Evolutionary conservation across 108 stramenopile genomes (phyloP).

Genomic region (Hondaea fermentalgiana): DNA sequence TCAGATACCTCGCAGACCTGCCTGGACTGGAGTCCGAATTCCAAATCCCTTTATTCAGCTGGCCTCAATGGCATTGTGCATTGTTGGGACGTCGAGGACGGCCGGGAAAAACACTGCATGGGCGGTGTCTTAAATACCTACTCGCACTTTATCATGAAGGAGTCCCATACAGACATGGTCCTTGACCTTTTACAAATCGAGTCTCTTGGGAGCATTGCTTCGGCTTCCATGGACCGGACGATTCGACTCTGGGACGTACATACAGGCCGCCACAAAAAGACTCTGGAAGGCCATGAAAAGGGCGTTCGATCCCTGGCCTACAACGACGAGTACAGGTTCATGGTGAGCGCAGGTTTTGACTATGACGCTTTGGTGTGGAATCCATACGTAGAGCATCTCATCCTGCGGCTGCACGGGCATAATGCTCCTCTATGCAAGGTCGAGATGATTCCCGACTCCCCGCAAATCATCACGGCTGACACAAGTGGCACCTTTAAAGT

Average conservation of each 20-base stretch:
- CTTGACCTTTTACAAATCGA: constrained; percentile 17
- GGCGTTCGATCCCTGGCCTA: constrained; percentile 33
- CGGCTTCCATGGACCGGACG: constrained; percentile 36
- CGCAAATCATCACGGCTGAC: constrained; percentile 36
- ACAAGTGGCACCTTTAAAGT: constrained; percentile 35
- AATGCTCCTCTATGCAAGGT: constrained; percentile 34
- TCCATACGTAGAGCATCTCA: constrained; percentile 36
- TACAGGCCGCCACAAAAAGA: constrained; percentile 28
- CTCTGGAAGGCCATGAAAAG: constrained; percentile 37
- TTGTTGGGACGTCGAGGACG: background rate
- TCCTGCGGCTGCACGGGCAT: constrained; percentile 33
- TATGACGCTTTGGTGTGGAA: constrained; percentile 42
- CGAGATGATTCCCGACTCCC: constrained; percentile 28
- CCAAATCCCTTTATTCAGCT: background rate
- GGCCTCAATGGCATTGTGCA: background rate
- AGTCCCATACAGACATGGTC: constrained; percentile 25
- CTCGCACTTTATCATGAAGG: background rate
- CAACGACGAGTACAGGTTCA: constrained; percentile 34
- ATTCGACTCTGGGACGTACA: constrained; percentile 41
- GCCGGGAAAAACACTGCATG: background rate
- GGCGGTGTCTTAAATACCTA: background rate
- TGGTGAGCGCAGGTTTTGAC: constrained; percentile 39
- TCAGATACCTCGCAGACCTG: background rate
- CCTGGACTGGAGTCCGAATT: background rate
- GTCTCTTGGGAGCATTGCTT: constrained; percentile 15